Evolutionary conservation across 2,329 filamentous ascomycete genomes (phyloP).

Genomic region (Keithomyces neogunnii): DNA sequence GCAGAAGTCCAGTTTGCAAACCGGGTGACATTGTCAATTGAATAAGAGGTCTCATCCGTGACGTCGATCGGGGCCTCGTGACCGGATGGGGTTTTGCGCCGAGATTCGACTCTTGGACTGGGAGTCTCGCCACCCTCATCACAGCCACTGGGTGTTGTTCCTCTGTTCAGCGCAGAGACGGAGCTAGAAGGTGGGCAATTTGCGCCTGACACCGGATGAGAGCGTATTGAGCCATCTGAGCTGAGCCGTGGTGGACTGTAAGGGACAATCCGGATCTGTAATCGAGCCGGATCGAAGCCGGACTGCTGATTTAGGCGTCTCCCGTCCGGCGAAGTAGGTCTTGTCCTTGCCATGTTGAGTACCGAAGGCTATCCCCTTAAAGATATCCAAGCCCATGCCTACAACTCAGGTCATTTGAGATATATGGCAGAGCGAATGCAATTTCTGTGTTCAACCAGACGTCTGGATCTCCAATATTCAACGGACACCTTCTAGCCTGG

Average conservation of each 20-base stretch:
- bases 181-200: conserved; percentile 5
- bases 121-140: neutral
- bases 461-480: no score
- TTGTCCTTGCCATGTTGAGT: conserved; percentile 4
- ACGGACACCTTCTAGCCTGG: no score
- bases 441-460: no score
- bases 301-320: conserved; percentile 1
- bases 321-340: neutral
- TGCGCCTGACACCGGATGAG: conserved; percentile 16
- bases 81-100: neutral
- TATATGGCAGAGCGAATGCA: neutral
- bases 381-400: conserved; percentile 1
- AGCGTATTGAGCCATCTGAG: conserved; percentile 19
- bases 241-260: conserved; percentile 29
- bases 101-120: neutral
- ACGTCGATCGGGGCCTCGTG: neutral
- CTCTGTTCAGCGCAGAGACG: neutral
- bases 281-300: conserved; percentile 13
- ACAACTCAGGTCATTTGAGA: neutral
- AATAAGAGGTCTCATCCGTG: neutral
- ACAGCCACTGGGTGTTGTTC: neutral
- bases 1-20: conserved; percentile 3
- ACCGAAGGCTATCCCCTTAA: neutral
- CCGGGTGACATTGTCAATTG: neutral
- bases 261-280: conserved; percentile 29